Conservation (phyloP, 805 yeast species). For the Candida multigemmis region DNA sequence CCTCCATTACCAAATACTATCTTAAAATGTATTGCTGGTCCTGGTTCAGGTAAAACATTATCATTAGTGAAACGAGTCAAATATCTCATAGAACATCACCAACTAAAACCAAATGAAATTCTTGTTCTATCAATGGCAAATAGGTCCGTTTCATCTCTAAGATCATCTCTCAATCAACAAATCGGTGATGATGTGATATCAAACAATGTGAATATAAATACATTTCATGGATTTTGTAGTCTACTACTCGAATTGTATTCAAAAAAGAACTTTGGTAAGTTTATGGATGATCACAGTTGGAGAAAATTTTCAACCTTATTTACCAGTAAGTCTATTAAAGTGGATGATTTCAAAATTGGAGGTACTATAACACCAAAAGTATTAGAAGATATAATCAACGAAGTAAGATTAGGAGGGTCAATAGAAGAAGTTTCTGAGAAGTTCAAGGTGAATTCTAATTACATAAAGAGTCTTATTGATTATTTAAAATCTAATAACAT, state of each 20-base stretch:
- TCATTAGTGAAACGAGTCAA: constrained; percentile 49
- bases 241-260: constrained; percentile 24
- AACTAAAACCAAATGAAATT: constrained; percentile 42
- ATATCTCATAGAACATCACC: constrained; percentile 27
- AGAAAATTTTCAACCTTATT: constrained; percentile 21
- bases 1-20: constrained; percentile 31
- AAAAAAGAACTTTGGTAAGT: constrained; percentile 7
- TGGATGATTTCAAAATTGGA: constrained; percentile 13
- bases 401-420: constrained; percentile 13
- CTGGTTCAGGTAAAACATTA: constrained; percentile 67
- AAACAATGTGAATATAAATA: constrained; percentile 32
- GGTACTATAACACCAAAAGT: constrained; percentile 13
- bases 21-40: constrained; percentile 54
- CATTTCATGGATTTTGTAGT: constrained; percentile 60
- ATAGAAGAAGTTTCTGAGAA: constrained; percentile 13
- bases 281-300: constrained; percentile 54
- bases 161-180: constrained; percentile 16
- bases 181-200: constrained; percentile 27
- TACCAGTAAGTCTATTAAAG: constrained; percentile 22
- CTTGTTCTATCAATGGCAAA: constrained; percentile 62
- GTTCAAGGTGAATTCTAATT: constrained; percentile 15
- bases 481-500: constrained; percentile 25
- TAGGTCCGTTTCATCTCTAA: constrained; percentile 48
- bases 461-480: constrained; percentile 14
- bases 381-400: constrained; percentile 15